A percentile compares a stretch with the other conserved stretches of the same genome.
Evolutionary conservation across 495 filamentous ascomycete genomes (phyloP).

Genomic region (Hyaloscypha finlandica): DNA sequence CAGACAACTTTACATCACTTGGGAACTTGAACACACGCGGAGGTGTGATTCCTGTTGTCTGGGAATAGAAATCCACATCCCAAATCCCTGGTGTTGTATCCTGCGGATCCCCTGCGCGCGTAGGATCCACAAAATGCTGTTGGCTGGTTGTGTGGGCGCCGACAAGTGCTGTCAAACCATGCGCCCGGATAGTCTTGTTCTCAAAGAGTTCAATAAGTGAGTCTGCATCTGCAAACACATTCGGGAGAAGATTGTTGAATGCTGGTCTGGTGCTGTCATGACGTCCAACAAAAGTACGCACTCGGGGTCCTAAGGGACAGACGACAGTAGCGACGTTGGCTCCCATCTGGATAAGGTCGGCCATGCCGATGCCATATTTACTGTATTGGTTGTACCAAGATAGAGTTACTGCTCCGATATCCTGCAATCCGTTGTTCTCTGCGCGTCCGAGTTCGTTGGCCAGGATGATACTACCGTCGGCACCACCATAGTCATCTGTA

Average conservation of each 20-base stretch:
- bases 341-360: conserved; percentile 38
- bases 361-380: conserved; percentile 35
- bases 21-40: conserved; percentile 46
- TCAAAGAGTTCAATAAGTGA: conserved; percentile 44
- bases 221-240: conserved; percentile 35
- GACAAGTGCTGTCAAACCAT: conserved; percentile 48
- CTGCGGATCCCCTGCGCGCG: conserved; percentile 40
- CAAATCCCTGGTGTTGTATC: conserved; percentile 46
- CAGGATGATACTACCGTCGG: conserved; percentile 39
- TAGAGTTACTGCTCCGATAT: conserved; percentile 27
- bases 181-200: conserved; percentile 49
- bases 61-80: conserved; percentile 48
- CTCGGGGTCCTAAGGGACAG: conserved; percentile 38
- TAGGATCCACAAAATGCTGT: conserved; percentile 46
- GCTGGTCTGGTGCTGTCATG: conserved; percentile 37
- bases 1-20: conserved; percentile 44
- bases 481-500: conserved; percentile 32
- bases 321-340: conserved; percentile 36
- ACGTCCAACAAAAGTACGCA: conserved; percentile 44
- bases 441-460: conserved; percentile 26
- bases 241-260: conserved; percentile 38
- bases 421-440: conserved; percentile 35
- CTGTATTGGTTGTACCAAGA: conserved; percentile 33
- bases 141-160: conserved; percentile 51
- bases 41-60: conserved; percentile 42